Evolutionary conservation across 768 basidiomycete genomes (phyloP), one percentile per base, ranked within the genome.

Genomic region (Ephemerocybe angulata): DNA sequence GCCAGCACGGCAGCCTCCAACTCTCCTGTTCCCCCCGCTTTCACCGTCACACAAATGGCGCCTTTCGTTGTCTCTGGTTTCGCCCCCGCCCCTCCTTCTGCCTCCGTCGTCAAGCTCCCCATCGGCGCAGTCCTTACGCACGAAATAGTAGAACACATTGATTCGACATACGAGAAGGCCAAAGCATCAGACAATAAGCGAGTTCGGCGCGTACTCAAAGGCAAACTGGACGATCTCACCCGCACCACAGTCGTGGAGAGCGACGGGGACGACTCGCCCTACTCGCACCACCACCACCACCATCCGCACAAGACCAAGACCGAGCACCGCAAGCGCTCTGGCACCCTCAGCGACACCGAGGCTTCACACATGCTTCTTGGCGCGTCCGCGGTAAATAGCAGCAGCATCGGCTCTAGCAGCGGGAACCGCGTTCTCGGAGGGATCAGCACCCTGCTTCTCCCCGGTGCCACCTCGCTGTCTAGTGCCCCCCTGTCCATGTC

Each of bases 171-270:
- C 63, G 79, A 82, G 29, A 72, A 55, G 29, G 44, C 54, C 35
- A 41, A 55, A 19, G 50, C 54, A n/a, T 47, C 50, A 12, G 42
- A 55, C 35, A 58, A 52, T 25, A 55, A 73, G 79, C 82, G 81
- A 53, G 82, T 86, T 15, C 81, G 85, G 44, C 79, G 83, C 15
- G 83, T 79, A 38, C 72, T 88, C 35, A 75, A 84, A 58, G 80
- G 74, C 55, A 86, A 82, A 60, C 65, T 88, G 21, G 86, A 83
- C 48, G 80, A 81, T 59, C 65, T 80, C 29, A 71, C 76, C 4
- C 74, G 60, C 29, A 13, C 17, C 12, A 15, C 29, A 11, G 47
- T 15, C 17, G 67, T 65, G 3, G 68, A 57, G 38, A 68, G 69
- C 37, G 69, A 68, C 17, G 63, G 64, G 15, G 69, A 63, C 11